Evolutionary conservation across 2,329 filamentous ascomycete species (phyloP), one percentile per base, ranked within the genome.

Genomic region (Aaosphaeria arxii): DNA sequence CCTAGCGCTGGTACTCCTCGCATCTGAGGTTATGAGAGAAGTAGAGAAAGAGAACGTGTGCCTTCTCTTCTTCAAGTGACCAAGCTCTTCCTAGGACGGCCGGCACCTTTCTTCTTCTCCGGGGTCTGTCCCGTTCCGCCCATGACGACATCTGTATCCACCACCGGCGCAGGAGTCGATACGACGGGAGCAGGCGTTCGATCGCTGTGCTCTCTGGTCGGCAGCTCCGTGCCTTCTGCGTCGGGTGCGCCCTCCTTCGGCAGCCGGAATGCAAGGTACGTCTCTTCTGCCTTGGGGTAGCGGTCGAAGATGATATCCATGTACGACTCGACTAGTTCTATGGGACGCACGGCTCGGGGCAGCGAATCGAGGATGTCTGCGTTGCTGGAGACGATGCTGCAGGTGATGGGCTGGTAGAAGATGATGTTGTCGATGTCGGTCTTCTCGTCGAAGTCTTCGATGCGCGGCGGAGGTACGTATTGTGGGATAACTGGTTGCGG

Each of bases 371-470:
- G 71, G 11, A 79, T 71, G 35, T 76, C 74, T 13, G 78, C 72
- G 45, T 79, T 75, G 29, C 73, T 67, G 43, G 78, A 77, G 35
- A 77, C 73, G 39, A 86, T 73, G 38, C 80, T 77, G 51, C 84
- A 78, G 1, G 83, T 86, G 79, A 91, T 79, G 2, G 88, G 88
- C 56, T 91, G 86, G 63, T 90, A 92, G 69, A 69, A 61, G 7
- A 64, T 63, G n/a, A 69, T 61, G 32, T 68, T 58, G 42, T 58
- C 59, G 40, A 66, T 58, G 40, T 69, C 64, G 80, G 81, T 47
- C 80, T 77, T 67, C 57, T 53, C 70, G 61, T 69, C 62, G 11
- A 67, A 67, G 45, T 68, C 64, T 52, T 69, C 64, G 39, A 68
- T 67, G 11, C 66, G 58, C 7, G 64, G 62, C 6, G 62, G 60